Evolutionary conservation across 768 basidiomycete species (phyloP), one percentile per base, ranked within the genome.

Genomic region (Termitomyces sp.): DNA sequence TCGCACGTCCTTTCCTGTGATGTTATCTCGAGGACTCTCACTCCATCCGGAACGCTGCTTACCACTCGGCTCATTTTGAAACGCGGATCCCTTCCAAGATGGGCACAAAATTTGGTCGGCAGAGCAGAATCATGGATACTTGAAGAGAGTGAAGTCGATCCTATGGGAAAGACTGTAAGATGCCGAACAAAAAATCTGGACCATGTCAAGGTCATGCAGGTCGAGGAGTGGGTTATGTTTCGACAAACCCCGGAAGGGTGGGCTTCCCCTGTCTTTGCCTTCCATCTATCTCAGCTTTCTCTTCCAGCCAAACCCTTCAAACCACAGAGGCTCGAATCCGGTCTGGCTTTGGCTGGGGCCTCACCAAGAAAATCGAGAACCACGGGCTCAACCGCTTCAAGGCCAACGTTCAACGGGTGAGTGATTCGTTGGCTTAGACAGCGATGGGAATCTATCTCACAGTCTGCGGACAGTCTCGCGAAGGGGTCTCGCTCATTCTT

Each of bases 1-100:
- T 79, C 90, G 37, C 95, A 98, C 75, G 89, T 98, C 70, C 74
- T 95, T 63, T 95, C 95, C 4, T 95, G 93, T 79, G 95, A 98
- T 76, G 94, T 98, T 66, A 85, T 98, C 62, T 90, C 91, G 53
- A 90, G 95, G 62, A 78, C 74, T 19, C 77, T 90, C 62, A 86
- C 90, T 1, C 78, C 86, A 12, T 73, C 80, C 2, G 94, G 94
- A 40, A 82, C 88, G 16, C 80, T 98, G 19, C 71, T 86, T 56
- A 97, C 95, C 10, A 94, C 89, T 2, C 85, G 95, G 21, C 87
- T 98, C 62, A 92, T 98, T 63, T 80, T 96, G 65, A 98, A 98
- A 75, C 82, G 86, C 25, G 95, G 94, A 6, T 82, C 89, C n/a
- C 77, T 97, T 57, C 95, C 95, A 0, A 80, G 88, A 64, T 98